Conservation (phyloP, 2,329 filamentous ascomycete genomes). For the Claviceps sp. region DNA sequence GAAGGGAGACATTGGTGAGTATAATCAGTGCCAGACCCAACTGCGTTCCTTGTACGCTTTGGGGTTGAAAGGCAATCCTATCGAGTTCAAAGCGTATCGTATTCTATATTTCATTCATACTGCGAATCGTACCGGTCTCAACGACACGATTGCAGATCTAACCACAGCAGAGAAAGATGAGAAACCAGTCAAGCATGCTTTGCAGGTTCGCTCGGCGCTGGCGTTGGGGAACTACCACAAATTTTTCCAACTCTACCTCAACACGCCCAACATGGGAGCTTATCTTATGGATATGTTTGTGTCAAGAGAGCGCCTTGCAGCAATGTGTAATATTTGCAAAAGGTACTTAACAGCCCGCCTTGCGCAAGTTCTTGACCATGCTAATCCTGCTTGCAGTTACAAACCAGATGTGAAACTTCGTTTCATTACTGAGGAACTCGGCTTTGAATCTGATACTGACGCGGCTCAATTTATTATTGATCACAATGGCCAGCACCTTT, state of each 20-base stretch:
- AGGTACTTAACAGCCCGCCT: slow-evolving; percentile 39
- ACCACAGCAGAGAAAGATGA: slow-evolving; percentile 90
- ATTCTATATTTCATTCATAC: slow-evolving; percentile 99
- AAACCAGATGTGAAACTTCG: slow-evolving; percentile 80
- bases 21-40: slow-evolving; percentile 99
- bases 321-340: slow-evolving; percentile 86
- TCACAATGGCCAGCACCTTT: slow-evolving; percentile 58
- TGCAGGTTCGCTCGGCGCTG: slow-evolving; percentile 80
- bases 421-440: slow-evolving; percentile 90
- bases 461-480: slow-evolving; percentile 84
- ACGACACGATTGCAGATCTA: slow-evolving; percentile 98
- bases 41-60: slow-evolving; percentile 80
- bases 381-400: slow-evolving; percentile 47
- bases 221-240: slow-evolving; percentile 93
- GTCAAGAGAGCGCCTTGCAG: slow-evolving; percentile 78
- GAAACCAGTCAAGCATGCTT: slow-evolving; percentile 72
- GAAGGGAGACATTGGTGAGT: slow-evolving; percentile 99
- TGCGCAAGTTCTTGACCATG: neutral
- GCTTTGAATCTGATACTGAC: slow-evolving; percentile 85
- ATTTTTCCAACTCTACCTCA: slow-evolving; percentile 92
- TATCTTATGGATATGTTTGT: slow-evolving; percentile 99
- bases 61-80: slow-evolving; percentile 75
- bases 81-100: slow-evolving; percentile 98
- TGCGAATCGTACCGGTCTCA: slow-evolving; percentile 94
- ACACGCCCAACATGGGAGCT: slow-evolving; percentile 91